Evolutionary conservation across 257 asterid species (phyloP).

Genomic region (Knoxia roxburghii): DNA sequence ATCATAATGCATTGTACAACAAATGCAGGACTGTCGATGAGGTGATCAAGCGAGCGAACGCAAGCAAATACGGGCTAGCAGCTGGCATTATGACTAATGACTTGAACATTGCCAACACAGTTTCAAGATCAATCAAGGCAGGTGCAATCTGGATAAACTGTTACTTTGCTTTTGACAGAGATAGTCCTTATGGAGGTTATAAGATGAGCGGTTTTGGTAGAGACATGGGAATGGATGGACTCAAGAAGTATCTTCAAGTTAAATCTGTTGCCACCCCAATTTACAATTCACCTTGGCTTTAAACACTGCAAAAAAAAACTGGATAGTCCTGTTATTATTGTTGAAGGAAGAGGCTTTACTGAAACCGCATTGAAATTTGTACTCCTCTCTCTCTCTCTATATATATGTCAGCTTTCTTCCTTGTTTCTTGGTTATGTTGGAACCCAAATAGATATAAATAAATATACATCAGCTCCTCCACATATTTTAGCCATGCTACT

Average conservation of each 20-base stretch:
- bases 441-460: neutral
- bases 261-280: conserved; percentile 75
- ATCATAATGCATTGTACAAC: neutral
- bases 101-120: conserved; percentile 71
- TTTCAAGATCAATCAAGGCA: conserved; percentile 68
- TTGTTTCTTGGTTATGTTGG: neutral
- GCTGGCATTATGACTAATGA: conserved; percentile 80
- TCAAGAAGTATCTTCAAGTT: conserved; percentile 50
- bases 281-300: conserved; percentile 80
- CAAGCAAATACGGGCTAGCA: conserved; percentile 67
- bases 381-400: too few species aligned
- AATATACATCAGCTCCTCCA: neutral
- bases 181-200: conserved; percentile 66
- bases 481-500: too few species aligned
- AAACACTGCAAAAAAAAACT: neutral
- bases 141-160: conserved; percentile 84
- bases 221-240: conserved; percentile 61
- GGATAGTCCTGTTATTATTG: neutral
- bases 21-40: conserved; percentile 58
- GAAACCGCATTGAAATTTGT: too few species aligned
- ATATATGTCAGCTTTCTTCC: neutral
- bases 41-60: conserved; percentile 71
- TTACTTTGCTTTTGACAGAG: conserved; percentile 53
- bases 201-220: conserved; percentile 89
- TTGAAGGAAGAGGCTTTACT: too few species aligned